A percentile compares a stretch with the other conserved stretches of the same genome.
phyloP scores from a whole-genome alignment of 2,329 filamentous ascomycete species.

The Cryphonectria radicalis region DNA sequence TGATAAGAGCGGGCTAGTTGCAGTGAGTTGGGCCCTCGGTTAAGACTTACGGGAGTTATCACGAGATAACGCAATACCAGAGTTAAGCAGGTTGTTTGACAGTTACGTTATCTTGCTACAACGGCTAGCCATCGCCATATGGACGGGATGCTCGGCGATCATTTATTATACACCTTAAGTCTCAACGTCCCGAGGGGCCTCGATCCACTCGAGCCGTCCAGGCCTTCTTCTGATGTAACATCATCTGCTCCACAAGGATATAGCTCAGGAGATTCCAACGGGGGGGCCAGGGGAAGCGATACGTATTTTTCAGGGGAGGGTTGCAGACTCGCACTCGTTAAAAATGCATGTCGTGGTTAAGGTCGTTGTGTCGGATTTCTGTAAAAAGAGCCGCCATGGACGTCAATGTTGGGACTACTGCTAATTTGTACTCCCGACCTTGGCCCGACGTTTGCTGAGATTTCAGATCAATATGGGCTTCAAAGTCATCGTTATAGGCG shows the following conservation, averaged over 20 bases:
- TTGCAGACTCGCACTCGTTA: neutral
- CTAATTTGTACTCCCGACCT: neutral
- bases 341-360: neutral
- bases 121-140: neutral
- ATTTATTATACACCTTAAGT: neutral
- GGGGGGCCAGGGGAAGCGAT: neutral
- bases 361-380: neutral
- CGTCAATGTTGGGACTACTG: neutral
- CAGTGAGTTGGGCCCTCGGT: neutral
- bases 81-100: neutral
- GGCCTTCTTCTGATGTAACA: neutral
- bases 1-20: neutral
- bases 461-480: constrained; percentile 23
- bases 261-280: neutral
- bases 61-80: neutral
- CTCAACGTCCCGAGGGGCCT: neutral
- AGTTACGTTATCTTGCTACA: neutral
- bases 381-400: neutral
- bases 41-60: neutral
- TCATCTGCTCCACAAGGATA: neutral
- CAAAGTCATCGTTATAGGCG: constrained; percentile 39
- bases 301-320: neutral
- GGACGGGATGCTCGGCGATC: neutral
- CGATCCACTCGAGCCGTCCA: neutral
- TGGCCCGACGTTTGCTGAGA: neutral